Base-by-base conservation (phyloP, 208 protist species). In the Trypanosomatidae sp. region DNA sequence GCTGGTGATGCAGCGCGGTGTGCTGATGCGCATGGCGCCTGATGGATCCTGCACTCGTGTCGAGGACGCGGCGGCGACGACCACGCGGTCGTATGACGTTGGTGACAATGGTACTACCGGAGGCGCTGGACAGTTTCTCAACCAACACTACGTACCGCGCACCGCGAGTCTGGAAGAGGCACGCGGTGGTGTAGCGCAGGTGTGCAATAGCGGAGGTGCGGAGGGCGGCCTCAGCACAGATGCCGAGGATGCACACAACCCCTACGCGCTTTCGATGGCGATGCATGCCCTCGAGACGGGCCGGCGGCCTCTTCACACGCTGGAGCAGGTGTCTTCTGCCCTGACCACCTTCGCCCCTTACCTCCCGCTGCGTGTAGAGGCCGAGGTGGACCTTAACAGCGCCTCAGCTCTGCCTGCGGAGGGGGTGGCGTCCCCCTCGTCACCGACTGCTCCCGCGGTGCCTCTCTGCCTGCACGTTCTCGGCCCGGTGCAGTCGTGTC, bases 1-100 rank as follows among this genome's bases (percentile, higher is more conserved):
- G n/a, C 80, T 84, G 62, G 76, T 89, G n/a, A 89, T 89, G 85
- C 81, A 82, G 39, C 81, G 74, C 10, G 85, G 85, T 33, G 78
- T 86, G 43, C 79, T 89, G 36, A 65, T 87, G 73, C 74, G 74
- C 41, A 71, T 84, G 41, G 74, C 72, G 0, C 22, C 58, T 0
- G 83, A 87, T 25, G 79, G 83, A 44, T 58, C 71, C 2, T 73
- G 47, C 64, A 70, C 60, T 2, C 58, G 62, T 13, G 82, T 76
- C 30, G 36, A 62, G 15, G 75, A 80, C 19, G 4, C n/a, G 19
- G 30, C n/a, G 17, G 19, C 22, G 3, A 46, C 41, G 28, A 2
- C 50, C 47, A 30, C 60, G 17, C 46, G 25, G n/a, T 43, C 22
- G 28, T 15, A 44, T 30, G 13, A 2, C 36, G n/a, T 15, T 30